Evolutionary conservation across 768 basidiomycete genomes (phyloP).

Genomic region (Russula sp.): DNA sequence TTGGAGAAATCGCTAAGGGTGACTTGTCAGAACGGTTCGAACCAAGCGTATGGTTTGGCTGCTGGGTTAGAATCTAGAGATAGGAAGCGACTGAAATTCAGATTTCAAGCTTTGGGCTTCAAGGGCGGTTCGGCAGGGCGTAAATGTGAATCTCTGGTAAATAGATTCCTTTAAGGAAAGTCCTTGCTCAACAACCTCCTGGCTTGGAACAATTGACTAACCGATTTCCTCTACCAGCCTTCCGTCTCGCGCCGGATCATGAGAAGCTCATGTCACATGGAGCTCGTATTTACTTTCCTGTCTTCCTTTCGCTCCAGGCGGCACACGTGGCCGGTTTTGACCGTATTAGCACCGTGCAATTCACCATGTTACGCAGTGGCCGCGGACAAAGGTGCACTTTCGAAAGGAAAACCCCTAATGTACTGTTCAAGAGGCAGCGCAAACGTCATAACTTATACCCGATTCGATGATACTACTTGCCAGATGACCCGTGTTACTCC

Average conservation of each 20-base stretch:
- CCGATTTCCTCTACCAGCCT: conserved; percentile 4
- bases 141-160: background rate
- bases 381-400: background rate
- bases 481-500: background rate
- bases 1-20: background rate
- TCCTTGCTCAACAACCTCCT: conserved; percentile 32
- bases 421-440: background rate
- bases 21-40: conserved; percentile 10
- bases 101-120: background rate
- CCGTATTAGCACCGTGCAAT: background rate
- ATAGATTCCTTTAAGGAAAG: conserved; percentile 63
- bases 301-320: background rate
- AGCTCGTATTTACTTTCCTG: background rate
- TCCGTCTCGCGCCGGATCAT: conserved; percentile 19
- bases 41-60: background rate
- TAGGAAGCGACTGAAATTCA: background rate
- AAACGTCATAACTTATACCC: background rate
- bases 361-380: background rate
- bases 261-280: background rate
- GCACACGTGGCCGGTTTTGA: background rate
- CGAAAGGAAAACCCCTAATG: background rate
- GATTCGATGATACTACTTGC: background rate
- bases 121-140: background rate
- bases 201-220: background rate
- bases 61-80: background rate